Conservation (phyloP, 1,284 basidiomycete genomes). For the Psilocybe mexicana region DNA sequence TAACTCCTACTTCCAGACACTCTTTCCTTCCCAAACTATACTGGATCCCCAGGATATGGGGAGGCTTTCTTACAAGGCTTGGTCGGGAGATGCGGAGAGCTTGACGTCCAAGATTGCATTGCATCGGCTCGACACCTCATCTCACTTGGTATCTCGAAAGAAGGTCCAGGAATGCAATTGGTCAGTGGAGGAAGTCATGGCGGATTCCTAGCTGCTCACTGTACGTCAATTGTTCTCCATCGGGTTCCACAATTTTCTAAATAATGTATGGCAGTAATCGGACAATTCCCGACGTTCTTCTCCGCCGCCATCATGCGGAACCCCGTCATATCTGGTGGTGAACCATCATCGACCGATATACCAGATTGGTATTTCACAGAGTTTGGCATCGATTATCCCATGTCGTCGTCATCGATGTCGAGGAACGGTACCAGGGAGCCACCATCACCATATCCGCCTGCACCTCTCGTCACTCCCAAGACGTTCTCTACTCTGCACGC, state of each 20-base stretch:
- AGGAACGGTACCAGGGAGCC: background rate
- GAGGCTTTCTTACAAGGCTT: slow-evolving; percentile 38
- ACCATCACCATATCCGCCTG: slow-evolving; percentile 12
- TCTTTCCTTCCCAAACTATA: slow-evolving; percentile 67
- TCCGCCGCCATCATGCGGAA: slow-evolving; percentile 65
- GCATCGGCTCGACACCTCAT: slow-evolving; percentile 53
- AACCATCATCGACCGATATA: slow-evolving; percentile 62
- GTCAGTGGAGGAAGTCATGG: slow-evolving; percentile 74
- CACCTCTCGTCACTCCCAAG: slow-evolving; percentile 44
- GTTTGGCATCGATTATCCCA: slow-evolving; percentile 48
- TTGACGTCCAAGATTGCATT: slow-evolving; percentile 70
- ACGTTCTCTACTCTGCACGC: slow-evolving; percentile 46
- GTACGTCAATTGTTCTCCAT: slow-evolving; percentile 36
- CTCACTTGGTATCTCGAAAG: slow-evolving; percentile 44
- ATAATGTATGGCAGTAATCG: slow-evolving; percentile 48
- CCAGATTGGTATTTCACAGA: slow-evolving; percentile 73
- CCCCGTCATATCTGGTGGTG: slow-evolving; percentile 65
- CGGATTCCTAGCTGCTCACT: slow-evolving; percentile 65
- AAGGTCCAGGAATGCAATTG: slow-evolving; percentile 52
- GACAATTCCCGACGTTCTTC: slow-evolving; percentile 61
- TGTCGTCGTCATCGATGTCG: slow-evolving; percentile 31
- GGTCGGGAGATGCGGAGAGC: slow-evolving; percentile 59
- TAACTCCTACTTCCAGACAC: slow-evolving; percentile 42
- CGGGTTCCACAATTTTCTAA: no score
- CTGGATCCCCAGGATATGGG: slow-evolving; percentile 66